These are phyloP conservation scores for Phytophthora fragariae DNA, from an alignment of 352 stramenopile genomes.

Conservation along the genomic window DNA sequence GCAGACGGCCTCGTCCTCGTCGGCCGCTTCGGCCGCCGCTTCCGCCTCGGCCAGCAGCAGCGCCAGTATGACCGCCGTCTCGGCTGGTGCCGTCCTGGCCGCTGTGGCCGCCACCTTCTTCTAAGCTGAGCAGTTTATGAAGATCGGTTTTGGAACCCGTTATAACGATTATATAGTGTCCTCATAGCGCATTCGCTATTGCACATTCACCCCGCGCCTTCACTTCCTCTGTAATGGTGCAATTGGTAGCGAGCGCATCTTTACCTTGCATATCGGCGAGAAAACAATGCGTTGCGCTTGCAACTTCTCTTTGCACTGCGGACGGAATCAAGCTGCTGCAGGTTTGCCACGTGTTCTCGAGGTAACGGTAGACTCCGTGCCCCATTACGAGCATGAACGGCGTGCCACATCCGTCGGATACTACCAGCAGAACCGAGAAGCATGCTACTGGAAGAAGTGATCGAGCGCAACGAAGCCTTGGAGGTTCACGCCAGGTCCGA, in stretches of 20 bases:
- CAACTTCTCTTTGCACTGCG: too few species aligned
- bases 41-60: conserved; percentile 28
- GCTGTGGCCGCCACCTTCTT: conserved; percentile 37
- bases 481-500: neutral
- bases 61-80: conserved; percentile 32
- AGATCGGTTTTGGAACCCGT: conserved; percentile 17
- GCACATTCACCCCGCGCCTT: neutral
- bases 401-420: neutral
- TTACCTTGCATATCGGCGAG: neutral
- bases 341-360: neutral
- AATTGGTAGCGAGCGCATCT: neutral
- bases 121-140: conserved; percentile 33
- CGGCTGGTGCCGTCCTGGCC: conserved; percentile 31
- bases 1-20: conserved; percentile 24
- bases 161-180: conserved; percentile 29
- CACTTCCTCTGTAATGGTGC: neutral
- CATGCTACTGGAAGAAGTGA: neutral
- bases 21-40: conserved; percentile 13
- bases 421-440: neutral
- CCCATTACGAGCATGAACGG: conserved; percentile 2
- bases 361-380: neutral
- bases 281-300: too few species aligned
- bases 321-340: neutral
- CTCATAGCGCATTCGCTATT: neutral
- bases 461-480: neutral